These are phyloP conservation scores for Citrus medica DNA, from an alignment of 345 rosid genomes.

Conservation along the genomic window DNA sequence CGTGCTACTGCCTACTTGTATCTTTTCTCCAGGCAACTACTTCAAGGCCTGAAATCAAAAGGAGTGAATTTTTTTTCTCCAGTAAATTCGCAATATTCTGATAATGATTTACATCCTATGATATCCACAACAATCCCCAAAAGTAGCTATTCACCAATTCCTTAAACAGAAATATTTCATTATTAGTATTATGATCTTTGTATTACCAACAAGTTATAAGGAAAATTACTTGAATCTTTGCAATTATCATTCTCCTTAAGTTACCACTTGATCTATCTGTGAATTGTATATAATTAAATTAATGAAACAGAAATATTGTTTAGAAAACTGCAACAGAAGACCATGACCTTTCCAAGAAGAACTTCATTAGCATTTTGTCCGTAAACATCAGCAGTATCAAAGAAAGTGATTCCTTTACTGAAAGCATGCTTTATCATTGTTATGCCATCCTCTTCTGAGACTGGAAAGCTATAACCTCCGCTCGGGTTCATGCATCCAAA, in stretches of 20 bases:
- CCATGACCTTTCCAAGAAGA: background rate
- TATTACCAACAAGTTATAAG: background rate
- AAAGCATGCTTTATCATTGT: conserved; percentile 26
- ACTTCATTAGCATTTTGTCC: conserved; percentile 29
- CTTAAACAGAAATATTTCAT: background rate
- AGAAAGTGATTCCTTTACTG: conserved; percentile 35
- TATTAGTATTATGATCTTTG: background rate
- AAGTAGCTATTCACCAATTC: background rate
- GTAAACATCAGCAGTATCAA: conserved; percentile 35
- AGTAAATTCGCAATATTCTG: background rate
- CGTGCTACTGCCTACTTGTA: conserved; percentile 26
- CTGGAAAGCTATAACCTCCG: background rate
- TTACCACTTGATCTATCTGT: background rate
- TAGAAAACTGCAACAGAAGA: too few species aligned
- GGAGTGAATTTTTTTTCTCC: too few species aligned
- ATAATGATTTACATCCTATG: background rate
- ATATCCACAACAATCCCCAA: background rate
- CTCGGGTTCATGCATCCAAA: conserved; percentile 28
- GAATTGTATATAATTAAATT: too few species aligned
- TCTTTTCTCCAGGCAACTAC: conserved; percentile 29
- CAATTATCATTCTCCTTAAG: background rate
- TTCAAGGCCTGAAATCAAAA: conserved; percentile 21
- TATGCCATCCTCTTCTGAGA: background rate
- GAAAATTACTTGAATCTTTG: background rate
- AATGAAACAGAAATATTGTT: background rate